These are phyloP conservation scores for Colletotrichum graminicola DNA, from an alignment of 2,329 filamentous ascomycete genomes.

Conservation along the genomic window DNA sequence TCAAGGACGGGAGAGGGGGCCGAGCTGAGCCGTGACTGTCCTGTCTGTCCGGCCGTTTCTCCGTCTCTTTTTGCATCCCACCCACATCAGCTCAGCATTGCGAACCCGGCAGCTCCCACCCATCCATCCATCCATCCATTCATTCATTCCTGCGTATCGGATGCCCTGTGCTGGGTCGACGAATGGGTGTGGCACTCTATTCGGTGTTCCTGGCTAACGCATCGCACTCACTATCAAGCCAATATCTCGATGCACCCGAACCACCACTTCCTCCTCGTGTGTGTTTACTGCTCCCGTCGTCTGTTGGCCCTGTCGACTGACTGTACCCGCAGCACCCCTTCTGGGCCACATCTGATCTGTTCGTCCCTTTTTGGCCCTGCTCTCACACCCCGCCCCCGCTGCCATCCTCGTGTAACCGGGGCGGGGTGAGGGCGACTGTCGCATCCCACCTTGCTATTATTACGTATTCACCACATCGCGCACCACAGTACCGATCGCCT, in stretches of 20 bases:
- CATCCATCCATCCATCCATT: neutral
- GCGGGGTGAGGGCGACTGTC: neutral
- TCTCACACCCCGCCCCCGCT: constrained; percentile 23
- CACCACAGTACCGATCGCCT: constrained; percentile 13
- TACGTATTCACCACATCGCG: neutral
- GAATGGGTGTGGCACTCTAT: constrained; percentile 30
- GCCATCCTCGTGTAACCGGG: constrained; percentile 12
- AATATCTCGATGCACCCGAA: constrained; percentile 32
- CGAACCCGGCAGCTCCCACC: constrained; percentile 20
- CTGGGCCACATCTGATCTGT: constrained; percentile 21
- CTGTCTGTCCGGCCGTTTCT: neutral
- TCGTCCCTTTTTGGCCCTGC: constrained; percentile 32
- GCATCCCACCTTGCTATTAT: neutral
- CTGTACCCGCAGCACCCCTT: neutral
- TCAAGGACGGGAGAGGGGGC: neutral
- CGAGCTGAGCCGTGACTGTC: neutral
- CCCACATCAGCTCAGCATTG: constrained; percentile 6
- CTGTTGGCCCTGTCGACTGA: neutral
- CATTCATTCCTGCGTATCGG: neutral
- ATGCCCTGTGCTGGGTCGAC: neutral
- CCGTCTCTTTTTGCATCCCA: constrained; percentile 13
- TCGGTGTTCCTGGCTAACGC: constrained; percentile 38
- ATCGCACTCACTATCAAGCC: constrained; percentile 8
- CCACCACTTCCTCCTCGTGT: constrained; percentile 27
- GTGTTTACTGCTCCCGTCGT: constrained; percentile 15